Evolutionary conservation across 495 filamentous ascomycete species (phyloP).

Genomic region (Penicillium antarcticum): DNA sequence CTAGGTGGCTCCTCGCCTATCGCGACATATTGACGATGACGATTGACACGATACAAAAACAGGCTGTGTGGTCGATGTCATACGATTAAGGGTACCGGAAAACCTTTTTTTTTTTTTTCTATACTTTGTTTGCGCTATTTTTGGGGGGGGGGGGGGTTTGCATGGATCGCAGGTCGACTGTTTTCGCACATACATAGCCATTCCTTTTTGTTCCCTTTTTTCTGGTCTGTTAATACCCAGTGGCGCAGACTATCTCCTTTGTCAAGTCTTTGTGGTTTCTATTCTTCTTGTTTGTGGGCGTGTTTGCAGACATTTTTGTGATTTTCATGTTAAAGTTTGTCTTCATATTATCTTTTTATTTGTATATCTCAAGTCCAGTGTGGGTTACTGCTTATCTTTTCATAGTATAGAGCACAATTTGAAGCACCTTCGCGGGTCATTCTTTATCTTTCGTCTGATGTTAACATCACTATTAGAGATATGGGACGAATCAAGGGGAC

Average conservation of each 20-base stretch:
- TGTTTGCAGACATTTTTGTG: background rate
- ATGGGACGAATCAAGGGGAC: too few species aligned
- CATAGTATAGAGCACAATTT: background rate
- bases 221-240: conserved; percentile 24
- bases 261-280: conserved; percentile 2
- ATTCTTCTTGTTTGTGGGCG: background rate
- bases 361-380: background rate
- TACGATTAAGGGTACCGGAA: conserved; percentile 5
- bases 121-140: background rate
- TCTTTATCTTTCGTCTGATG: too few species aligned
- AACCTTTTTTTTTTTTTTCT: conserved; percentile 8
- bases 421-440: background rate
- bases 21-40: conserved; percentile 13
- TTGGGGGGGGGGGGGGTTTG: conserved; percentile 2
- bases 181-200: conserved; percentile 21
- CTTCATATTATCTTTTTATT: background rate
- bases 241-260: conserved; percentile 16
- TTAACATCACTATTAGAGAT: too few species aligned
- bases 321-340: conserved; percentile 2
- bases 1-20: conserved; percentile 6
- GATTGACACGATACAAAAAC: conserved; percentile 10
- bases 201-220: conserved; percentile 10
- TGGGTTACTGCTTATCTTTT: background rate
- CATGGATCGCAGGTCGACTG: conserved; percentile 32
- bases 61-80: background rate